Evolutionary conservation across 1,284 basidiomycete genomes (phyloP).

Genomic region (Ustilago cynodontis): DNA sequence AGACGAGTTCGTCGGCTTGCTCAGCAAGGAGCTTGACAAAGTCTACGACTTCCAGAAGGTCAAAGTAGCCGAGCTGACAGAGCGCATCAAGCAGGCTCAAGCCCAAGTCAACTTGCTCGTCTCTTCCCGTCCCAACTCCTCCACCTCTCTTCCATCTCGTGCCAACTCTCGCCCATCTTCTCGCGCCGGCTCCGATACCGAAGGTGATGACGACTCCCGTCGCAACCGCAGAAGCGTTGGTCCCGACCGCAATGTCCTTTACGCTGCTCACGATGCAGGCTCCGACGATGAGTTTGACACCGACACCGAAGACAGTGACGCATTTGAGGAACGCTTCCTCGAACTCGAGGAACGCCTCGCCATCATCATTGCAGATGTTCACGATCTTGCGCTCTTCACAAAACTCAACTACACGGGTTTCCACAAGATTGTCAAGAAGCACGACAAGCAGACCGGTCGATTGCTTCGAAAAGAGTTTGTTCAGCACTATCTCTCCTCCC

Average conservation of each 20-base stretch:
- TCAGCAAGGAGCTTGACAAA: constrained; percentile 92
- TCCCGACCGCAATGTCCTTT: constrained; percentile 73
- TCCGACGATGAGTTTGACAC: constrained; percentile 74
- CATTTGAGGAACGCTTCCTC: constrained; percentile 88
- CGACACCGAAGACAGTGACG: constrained; percentile 78
- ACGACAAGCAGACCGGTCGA: constrained; percentile 79
- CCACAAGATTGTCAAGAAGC: constrained; percentile 98
- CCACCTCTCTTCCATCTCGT: constrained; percentile 56
- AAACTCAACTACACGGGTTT: constrained; percentile 96
- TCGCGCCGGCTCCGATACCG: constrained; percentile 42
- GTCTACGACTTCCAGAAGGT: constrained; percentile 93
- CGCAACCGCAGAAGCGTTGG: constrained; percentile 29
- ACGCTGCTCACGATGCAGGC: constrained; percentile 73
- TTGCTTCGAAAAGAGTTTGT: constrained; percentile 76
- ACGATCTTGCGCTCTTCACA: constrained; percentile 91
- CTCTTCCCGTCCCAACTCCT: constrained; percentile 57
- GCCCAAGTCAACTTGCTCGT: constrained; percentile 67
- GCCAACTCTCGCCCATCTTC: constrained; percentile 35
- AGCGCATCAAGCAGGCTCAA: constrained; percentile 68
- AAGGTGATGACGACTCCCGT: constrained; percentile 20
- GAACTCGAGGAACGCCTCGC: constrained; percentile 94
- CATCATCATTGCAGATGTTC: constrained; percentile 95
- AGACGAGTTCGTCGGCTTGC: constrained; percentile 70
- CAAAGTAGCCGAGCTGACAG: constrained; percentile 74
- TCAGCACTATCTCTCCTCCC: constrained; percentile 90